Conservation (phyloP, 1,284 basidiomycete genomes). For the Meripilus lineatus region DNA sequence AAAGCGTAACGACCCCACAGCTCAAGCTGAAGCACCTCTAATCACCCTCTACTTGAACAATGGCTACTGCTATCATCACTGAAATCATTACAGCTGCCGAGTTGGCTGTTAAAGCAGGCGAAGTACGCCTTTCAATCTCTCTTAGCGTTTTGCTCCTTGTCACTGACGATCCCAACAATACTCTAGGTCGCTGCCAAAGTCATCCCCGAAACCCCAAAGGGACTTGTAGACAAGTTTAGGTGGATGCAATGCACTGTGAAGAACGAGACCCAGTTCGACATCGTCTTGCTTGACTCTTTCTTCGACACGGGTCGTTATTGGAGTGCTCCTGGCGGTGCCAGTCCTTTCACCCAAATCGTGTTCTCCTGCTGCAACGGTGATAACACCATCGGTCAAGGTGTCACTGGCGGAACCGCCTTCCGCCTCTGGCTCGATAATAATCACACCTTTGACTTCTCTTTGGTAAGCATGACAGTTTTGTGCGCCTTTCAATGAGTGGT, state of each 20-base stretch:
- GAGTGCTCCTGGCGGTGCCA: constrained; percentile 5
- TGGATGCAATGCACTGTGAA: constrained; percentile 12
- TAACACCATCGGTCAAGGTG: constrained; percentile 1
- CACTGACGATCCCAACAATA: too few species aligned
- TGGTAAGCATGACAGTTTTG: constrained; percentile 5
- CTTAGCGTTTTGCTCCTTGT: too few species aligned
- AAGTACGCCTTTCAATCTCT: too few species aligned
- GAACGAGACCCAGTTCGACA: constrained; percentile 13
- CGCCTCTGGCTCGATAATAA: constrained; percentile 7
- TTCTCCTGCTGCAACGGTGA: constrained; percentile 7
- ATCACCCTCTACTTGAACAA: too few species aligned
- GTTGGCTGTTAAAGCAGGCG: too few species aligned
- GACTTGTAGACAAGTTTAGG: not conserved
- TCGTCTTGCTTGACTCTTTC: constrained; percentile 5
- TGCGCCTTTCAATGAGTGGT: too few species aligned
- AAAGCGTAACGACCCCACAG: too few species aligned
- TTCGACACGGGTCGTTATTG: constrained; percentile 11
- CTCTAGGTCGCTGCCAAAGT: constrained; percentile 7
- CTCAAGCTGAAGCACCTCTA: too few species aligned
- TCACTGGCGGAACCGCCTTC: constrained; percentile 10
- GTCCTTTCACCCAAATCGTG: constrained; percentile 7
- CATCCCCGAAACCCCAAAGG: constrained; percentile 5
- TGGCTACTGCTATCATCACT: too few species aligned
- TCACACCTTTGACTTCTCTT: constrained; percentile 2
- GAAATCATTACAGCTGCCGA: too few species aligned